Base-by-base conservation (phyloP, 805 yeast species). In the Starmerella asiatica region DNA sequence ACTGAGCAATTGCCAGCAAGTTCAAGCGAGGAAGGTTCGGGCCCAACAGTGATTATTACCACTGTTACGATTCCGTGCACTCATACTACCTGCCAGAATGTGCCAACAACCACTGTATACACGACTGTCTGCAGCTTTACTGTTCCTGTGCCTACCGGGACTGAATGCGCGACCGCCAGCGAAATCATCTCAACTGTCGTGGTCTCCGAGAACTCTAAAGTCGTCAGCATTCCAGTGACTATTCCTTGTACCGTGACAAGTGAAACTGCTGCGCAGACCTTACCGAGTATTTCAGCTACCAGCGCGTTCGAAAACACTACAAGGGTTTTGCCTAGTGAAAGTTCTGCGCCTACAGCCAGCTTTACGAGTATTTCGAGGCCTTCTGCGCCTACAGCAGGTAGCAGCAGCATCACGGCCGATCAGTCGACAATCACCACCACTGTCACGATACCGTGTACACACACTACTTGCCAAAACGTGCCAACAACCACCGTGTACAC, bases 51-150 rank as follows among this genome's bases (percentile, higher is more conserved):
- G 4, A 24, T 30, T 11, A 39, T 35, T 3, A 37, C 46, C 16
- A 37, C 46, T 3, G 39, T 38, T 11, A 39, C 47, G 2, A 40
- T 38, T 7, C 48, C 40, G 9, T 47, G 51, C 31, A 40, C 45
- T 5, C 41, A 35, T 17, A 17, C 34, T 3, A 14, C 23, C 3
- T 42, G 47, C 23, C 35, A 28, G 21, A 33, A 37, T 14, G 19
- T 15, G 7, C 34, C 41, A 12, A 38, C 42, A 3, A 18, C 39
- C 1, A 47, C 49, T 1, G 24, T 19, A 4, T 43, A 39, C 32
- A 45, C 53, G 1, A 47, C 51, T 4, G 45, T 46, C 1, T 37
- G 38, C 37, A 37, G 29, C 17, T 40, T 44, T 30, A 44, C 44
- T 3, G 23, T 36, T 3, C 42, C 46, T 1, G 40, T 30, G 3